Conservation (phyloP, 2,329 filamentous ascomycete species). For the Colletotrichum chlorophyti region DNA sequence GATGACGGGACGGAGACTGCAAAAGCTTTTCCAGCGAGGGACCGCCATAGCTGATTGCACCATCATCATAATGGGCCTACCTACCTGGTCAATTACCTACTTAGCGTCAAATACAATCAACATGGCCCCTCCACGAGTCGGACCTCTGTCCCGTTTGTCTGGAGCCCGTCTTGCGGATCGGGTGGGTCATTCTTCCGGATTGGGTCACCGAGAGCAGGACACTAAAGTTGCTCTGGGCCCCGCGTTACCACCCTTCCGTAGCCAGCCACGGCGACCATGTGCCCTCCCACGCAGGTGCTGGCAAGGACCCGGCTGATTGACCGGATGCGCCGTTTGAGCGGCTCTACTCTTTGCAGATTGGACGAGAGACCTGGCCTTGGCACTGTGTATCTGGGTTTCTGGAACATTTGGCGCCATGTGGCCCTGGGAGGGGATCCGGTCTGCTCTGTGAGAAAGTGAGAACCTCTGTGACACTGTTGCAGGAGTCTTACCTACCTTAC, state of each 20-base stretch:
- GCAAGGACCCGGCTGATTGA: slow-evolving; percentile 18
- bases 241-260: slow-evolving; percentile 15
- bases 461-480: too few relatives aligned
- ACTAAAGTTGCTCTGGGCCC: slow-evolving; percentile 7
- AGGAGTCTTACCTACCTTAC: too few relatives aligned
- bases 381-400: too few relatives aligned
- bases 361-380: too few relatives aligned
- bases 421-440: too few relatives aligned
- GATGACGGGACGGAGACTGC: neutral
- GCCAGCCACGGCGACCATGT: neutral
- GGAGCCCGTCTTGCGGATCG: neutral
- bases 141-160: neutral
- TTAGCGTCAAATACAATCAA: too few relatives aligned
- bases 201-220: slow-evolving; percentile 20
- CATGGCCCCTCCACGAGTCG: neutral
- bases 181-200: slow-evolving; percentile 16
- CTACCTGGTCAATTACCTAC: too few relatives aligned
- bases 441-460: too few relatives aligned
- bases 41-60: neutral
- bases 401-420: too few relatives aligned
- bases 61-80: neutral
- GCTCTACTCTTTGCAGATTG: slow-evolving; percentile 6
- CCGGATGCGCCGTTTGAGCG: slow-evolving; percentile 11
- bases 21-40: neutral
- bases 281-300: neutral